These are phyloP conservation scores for Yamadazyma philogaea DNA, from an alignment of 805 yeast species.

Conservation along the genomic window DNA sequence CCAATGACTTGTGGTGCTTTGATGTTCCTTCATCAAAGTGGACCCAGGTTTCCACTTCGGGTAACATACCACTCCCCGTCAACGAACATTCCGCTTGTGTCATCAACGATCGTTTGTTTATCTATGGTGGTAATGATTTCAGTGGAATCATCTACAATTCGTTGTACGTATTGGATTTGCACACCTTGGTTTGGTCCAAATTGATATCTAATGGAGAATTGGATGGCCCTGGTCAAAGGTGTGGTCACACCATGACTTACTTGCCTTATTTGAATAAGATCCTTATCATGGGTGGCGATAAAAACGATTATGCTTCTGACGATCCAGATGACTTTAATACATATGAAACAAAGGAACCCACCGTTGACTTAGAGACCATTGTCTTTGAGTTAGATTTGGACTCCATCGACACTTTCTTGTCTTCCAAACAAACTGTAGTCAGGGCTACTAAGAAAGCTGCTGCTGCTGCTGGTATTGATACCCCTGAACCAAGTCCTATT, in stretches of 20 bases:
- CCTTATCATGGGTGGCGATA: slow-evolving; percentile 89
- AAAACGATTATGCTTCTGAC: slow-evolving; percentile 59
- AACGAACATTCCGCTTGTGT: slow-evolving; percentile 89
- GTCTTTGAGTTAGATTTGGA: slow-evolving; percentile 62
- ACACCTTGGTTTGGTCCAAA: slow-evolving; percentile 69
- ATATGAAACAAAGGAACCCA: slow-evolving; percentile 45
- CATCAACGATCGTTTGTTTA: slow-evolving; percentile 72
- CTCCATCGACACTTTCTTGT: slow-evolving; percentile 32
- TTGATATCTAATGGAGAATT: slow-evolving; percentile 48
- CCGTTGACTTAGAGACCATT: slow-evolving; percentile 50
- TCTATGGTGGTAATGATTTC: slow-evolving; percentile 85
- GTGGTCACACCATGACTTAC: slow-evolving; percentile 87
- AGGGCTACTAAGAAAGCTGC: slow-evolving; percentile 16
- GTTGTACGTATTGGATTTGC: slow-evolving; percentile 72
- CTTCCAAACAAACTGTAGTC: slow-evolving; percentile 17
- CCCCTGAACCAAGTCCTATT: background rate
- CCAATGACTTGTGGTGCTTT: slow-evolving; percentile 75
- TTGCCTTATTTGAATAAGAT: slow-evolving; percentile 63
- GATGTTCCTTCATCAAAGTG: slow-evolving; percentile 69
- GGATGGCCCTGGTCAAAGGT: slow-evolving; percentile 73
- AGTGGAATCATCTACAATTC: slow-evolving; percentile 66
- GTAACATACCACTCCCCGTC: slow-evolving; percentile 75
- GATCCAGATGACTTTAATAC: slow-evolving; percentile 50
- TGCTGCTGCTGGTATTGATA: slow-evolving; percentile 9
- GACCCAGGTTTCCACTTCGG: slow-evolving; percentile 68